Percentiles rank a stretch among this genome's conserved stretches.
phyloP scores from a whole-genome alignment of 441 rosid genomes.

The Pelargonium fulgidum region DNA sequence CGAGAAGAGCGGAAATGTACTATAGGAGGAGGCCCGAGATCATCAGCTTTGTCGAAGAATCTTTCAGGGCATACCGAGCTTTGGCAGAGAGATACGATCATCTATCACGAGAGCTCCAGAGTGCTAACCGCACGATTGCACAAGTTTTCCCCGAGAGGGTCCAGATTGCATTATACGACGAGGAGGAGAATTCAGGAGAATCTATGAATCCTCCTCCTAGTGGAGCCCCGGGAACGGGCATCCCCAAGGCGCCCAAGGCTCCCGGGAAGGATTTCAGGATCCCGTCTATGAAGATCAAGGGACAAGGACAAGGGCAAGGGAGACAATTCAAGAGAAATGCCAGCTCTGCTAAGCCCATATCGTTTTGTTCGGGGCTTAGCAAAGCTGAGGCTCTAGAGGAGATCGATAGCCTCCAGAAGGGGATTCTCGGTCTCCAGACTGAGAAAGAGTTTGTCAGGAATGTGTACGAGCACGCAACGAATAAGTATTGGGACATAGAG shows the following conservation, averaged over 20 bases:
- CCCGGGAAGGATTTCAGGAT: slow-evolving; percentile 50
- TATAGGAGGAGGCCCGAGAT: slow-evolving; percentile 85
- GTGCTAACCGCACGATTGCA: slow-evolving; percentile 87
- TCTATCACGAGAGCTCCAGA: slow-evolving; percentile 85
- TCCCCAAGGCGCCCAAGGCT: slow-evolving; percentile 25
- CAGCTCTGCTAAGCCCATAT: slow-evolving; percentile 19
- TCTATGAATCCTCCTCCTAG: slow-evolving; percentile 15
- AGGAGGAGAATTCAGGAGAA: slow-evolving; percentile 36
- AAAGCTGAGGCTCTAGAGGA: slow-evolving; percentile 52
- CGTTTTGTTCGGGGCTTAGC: slow-evolving; percentile 52
- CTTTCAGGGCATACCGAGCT: slow-evolving; percentile 82
- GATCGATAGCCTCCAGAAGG: slow-evolving; percentile 76
- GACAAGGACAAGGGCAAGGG: slow-evolving; percentile 11
- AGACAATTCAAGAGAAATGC: slow-evolving; percentile 29
- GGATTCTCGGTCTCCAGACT: slow-evolving; percentile 67
- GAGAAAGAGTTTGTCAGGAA: slow-evolving; percentile 79
- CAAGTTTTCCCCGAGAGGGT: slow-evolving; percentile 79
- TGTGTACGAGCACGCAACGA: slow-evolving; percentile 54
- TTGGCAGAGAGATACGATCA: slow-evolving; percentile 86
- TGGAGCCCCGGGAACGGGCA: too few species aligned
- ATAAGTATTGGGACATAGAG: slow-evolving; percentile 77
- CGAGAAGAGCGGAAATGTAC: slow-evolving; percentile 96
- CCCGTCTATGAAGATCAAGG: slow-evolving; percentile 22
- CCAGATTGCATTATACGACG: slow-evolving; percentile 54
- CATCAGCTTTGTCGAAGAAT: slow-evolving; percentile 74